Base-by-base conservation (phyloP, 805 yeast species). In the Komagataella populi region DNA sequence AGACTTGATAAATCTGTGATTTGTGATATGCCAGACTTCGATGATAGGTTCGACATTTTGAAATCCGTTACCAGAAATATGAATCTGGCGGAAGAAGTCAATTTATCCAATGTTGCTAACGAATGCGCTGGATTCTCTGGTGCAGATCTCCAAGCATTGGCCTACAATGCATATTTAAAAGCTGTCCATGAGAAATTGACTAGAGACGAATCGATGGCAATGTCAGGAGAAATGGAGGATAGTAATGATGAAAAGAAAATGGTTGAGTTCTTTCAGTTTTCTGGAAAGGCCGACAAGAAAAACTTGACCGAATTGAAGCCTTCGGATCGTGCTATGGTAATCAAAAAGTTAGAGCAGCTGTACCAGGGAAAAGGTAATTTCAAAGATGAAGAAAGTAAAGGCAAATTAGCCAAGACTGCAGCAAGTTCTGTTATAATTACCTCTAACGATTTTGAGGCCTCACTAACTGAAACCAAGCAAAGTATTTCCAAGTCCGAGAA, bases 81-180 rank as follows among this genome's bases (percentile, higher is more conserved):
- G 85, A 69, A 68, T 17, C 61, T 87, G 7, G 68, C 63, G 12
- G 72, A 69, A 17, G 73, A 66, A 22, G 82, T 81, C n/a, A 67
- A 77, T 48, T 63, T 88, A 47, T 65, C 66, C 1, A 69, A 63
- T 5, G 66, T 88, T 49, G 90, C 95, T 0, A 56, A 59, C 8
- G 56, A 62, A 3, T 81, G 96, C 0, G 79, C 74, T 0, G 96
- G 96, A 0, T 90, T 77, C 58, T 85, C 96, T 12, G 96, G 96
- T 14, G 99, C 99, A 0, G 99, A 91, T 67, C 69, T 91, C 62
- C 98, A 90, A 66, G 96, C 96, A 0, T 65, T 91, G 49, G 83
- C 89, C 45, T 91, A 89, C 65, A 93, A 88, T 65, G 96, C 97
- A 0, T 88, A 90, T 63, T 71, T 91, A 62, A 83, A 82, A 57